Evolutionary conservation across 2,329 filamentous ascomycete species (phyloP).

Genomic region (Westerdykella sp.): DNA sequence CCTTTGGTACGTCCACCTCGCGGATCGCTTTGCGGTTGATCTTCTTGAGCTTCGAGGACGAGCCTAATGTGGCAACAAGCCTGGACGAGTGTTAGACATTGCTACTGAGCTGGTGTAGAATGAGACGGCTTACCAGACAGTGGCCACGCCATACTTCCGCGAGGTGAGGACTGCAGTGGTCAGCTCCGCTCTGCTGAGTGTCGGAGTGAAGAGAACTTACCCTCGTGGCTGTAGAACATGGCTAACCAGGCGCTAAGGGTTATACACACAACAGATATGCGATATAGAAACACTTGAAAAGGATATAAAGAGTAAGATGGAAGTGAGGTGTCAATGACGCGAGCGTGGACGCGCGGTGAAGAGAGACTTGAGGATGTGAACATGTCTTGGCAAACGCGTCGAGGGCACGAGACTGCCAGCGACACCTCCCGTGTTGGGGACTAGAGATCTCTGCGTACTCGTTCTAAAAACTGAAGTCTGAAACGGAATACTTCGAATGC

Average conservation of each 20-base stretch:
- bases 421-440: too few species aligned
- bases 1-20: conserved; percentile 77
- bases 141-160: conserved; percentile 85
- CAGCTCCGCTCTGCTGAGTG: conserved; percentile 11
- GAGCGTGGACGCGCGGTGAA: neutral
- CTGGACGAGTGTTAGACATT: conserved; percentile 41
- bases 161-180: conserved; percentile 63
- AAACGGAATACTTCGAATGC: too few species aligned
- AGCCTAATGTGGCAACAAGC: conserved; percentile 84
- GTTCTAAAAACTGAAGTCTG: too few species aligned
- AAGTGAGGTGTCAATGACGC: neutral
- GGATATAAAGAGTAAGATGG: neutral
- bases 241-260: conserved; percentile 6
- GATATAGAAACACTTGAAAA: neutral
- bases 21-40: conserved; percentile 82
- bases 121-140: conserved; percentile 66
- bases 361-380: neutral
- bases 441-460: too few species aligned
- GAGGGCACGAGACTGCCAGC: too few species aligned
- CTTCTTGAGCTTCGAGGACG: conserved; percentile 62
- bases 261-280: neutral
- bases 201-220: conserved; percentile 46
- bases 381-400: neutral
- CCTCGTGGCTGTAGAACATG: conserved; percentile 97
- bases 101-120: neutral